Conservation (phyloP, 1,139 yeast species). For the Pneumocystis sp. region DNA sequence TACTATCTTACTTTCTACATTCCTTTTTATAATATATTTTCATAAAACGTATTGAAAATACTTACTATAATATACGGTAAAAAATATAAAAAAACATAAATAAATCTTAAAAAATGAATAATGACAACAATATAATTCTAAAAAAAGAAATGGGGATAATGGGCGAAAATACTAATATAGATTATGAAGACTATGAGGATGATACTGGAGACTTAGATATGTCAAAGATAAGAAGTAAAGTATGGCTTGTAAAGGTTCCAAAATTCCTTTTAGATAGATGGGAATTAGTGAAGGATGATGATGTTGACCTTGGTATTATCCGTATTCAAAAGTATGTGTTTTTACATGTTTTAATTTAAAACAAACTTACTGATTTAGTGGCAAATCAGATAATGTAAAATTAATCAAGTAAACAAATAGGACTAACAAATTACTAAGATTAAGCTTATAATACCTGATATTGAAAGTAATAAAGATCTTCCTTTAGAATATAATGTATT, state of each 20-base stretch:
- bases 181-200: slow-evolving; percentile 16
- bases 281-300: slow-evolving; percentile 47
- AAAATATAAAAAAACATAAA: background rate
- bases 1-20: background rate
- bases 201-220: slow-evolving; percentile 29
- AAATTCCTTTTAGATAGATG: slow-evolving; percentile 71
- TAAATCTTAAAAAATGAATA: background rate
- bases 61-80: background rate
- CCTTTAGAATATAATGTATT: slow-evolving; percentile 78
- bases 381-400: background rate
- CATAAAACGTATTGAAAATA: background rate
- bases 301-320: slow-evolving; percentile 69
- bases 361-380: slow-evolving; percentile 1
- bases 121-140: background rate
- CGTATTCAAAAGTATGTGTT: slow-evolving; percentile 30
- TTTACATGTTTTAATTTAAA: slow-evolving; percentile 18
- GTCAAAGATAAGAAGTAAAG: slow-evolving; percentile 32
- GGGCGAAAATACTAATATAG: slow-evolving; percentile 12
- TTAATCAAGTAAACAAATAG: background rate
- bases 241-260: slow-evolving; percentile 88
- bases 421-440: slow-evolving; percentile 15
- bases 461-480: slow-evolving; percentile 32
- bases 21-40: background rate
- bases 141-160: slow-evolving; percentile 5
- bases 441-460: slow-evolving; percentile 28